Evolutionary conservation across 2,329 filamentous ascomycete species (phyloP), one percentile per base, ranked within the genome.

Genomic region (Ilyonectria destructans): DNA sequence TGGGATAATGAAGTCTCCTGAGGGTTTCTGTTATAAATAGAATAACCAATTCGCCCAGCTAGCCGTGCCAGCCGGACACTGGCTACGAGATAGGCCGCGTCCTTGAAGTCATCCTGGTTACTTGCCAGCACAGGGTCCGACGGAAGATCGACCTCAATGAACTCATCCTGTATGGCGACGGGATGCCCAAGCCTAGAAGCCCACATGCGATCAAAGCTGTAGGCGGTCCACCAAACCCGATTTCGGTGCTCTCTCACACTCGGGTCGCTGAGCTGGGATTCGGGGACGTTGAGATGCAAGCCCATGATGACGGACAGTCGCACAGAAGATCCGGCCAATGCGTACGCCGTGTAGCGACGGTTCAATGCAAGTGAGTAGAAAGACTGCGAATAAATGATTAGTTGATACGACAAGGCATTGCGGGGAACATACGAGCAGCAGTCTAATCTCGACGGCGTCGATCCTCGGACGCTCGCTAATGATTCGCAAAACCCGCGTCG

Each of bases 161-260:
- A 85, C 40, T 84, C 80, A 58, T 87, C 85, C 13, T 81, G 80
- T 6, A 87, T 82, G 45, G 84, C 83, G 7, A 84, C 80, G 0
- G 86, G 84, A 26, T 86, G 81, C 0, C 85, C 84, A 58, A 87
- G 80, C 54, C 85, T 84, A 0, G 84, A 83, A 3, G 83, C 83
- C 80, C 82, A 85, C 78, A 87, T 83, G 2, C 85, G 80, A 63
- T 85, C 68, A 12, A 71, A 57, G 33, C 55, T 51, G n/a, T 70
- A 70, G 2, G 52, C 54, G 17, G 68, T 55, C 69, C 68, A 71
- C 69, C 64, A 70, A 6, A 71, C 49, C 0, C 69, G 58, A 23
- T 57, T 79, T 1, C 83, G 74, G 23, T 85, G 83, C 61, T 85
- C 82, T 5, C 82, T 69, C 1, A 76, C 73, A 0, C 74, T 78